phyloP scores from a whole-genome alignment of 1,284 basidiomycete species.

The Vanrija sp. region DNA sequence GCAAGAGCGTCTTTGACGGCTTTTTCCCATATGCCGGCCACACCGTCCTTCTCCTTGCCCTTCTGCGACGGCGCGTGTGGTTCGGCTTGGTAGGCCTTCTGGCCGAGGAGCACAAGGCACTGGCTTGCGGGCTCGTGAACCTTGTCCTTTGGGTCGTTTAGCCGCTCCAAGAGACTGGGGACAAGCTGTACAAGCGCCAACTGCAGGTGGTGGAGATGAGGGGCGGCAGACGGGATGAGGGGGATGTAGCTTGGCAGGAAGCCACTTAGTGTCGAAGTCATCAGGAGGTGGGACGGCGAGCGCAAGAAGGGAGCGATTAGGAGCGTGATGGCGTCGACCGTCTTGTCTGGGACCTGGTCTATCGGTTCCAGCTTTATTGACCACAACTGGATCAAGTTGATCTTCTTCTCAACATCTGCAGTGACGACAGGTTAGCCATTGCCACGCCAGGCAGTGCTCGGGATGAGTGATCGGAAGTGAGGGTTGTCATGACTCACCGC shows the following conservation, averaged over 20 bases:
- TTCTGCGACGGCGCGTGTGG: conserved; percentile 35
- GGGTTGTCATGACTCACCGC: neutral
- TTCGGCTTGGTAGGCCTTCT: conserved; percentile 28
- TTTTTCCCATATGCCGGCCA: conserved; percentile 71
- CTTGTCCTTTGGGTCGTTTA: conserved; percentile 47
- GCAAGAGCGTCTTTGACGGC: conserved; percentile 63
- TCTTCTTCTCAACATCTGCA: conserved; percentile 43
- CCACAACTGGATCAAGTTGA: conserved; percentile 45
- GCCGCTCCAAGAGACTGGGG: conserved; percentile 36
- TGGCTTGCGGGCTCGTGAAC: conserved; percentile 30
- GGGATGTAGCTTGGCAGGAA: conserved; percentile 44
- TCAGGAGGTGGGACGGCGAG: conserved; percentile 36
- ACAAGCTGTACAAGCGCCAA: conserved; percentile 34
- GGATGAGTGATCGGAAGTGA: neutral
- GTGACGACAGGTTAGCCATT: no score
- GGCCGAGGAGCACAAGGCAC: conserved; percentile 30
- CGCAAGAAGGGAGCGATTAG: conserved; percentile 34
- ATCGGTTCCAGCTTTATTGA: conserved; percentile 39
- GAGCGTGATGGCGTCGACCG: conserved; percentile 40
- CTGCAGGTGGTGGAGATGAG: conserved; percentile 24
- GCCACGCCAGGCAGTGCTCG: neutral
- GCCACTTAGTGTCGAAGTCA: conserved; percentile 31
- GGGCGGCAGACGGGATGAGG: conserved; percentile 20
- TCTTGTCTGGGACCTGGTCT: conserved; percentile 27
- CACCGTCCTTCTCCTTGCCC: conserved; percentile 70